Conservation (phyloP, 2,329 filamentous ascomycete genomes). For the Cladosporium phlei region DNA sequence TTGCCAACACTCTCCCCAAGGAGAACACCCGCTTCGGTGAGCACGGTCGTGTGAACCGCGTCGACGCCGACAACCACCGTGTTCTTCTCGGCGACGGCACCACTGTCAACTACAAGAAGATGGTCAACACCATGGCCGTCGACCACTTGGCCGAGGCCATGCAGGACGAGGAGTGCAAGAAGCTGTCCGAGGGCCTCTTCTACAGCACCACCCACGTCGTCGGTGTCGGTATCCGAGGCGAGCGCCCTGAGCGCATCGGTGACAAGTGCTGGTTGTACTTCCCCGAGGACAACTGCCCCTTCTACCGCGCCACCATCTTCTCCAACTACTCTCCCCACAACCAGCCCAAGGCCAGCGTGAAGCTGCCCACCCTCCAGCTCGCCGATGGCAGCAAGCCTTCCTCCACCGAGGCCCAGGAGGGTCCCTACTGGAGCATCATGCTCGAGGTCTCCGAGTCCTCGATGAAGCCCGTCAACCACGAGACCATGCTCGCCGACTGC, state of each 20-base stretch:
- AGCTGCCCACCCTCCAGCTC: conserved; percentile 80
- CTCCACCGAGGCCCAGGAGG: conserved; percentile 69
- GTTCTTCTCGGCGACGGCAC: conserved; percentile 80
- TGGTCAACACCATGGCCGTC: conserved; percentile 94
- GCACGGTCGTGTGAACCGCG: conserved; percentile 75
- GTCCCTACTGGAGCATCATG: conserved; percentile 99
- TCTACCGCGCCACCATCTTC: conserved; percentile 99
- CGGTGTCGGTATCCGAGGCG: conserved; percentile 88
- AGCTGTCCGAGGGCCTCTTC: conserved; percentile 83
- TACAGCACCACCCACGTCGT: conserved; percentile 98
- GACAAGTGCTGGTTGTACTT: conserved; percentile 99
- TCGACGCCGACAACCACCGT: conserved; percentile 79
- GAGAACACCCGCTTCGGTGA: conserved; percentile 89
- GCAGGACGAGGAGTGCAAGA: conserved; percentile 77
- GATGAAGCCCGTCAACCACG: conserved; percentile 88
- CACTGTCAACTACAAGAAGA: conserved; percentile 83
- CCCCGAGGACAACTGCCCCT: conserved; percentile 96
- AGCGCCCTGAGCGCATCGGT: conserved; percentile 88
- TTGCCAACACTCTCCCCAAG: conserved; percentile 85
- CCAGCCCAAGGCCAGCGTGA: conserved; percentile 76
- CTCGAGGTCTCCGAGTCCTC: conserved; percentile 93
- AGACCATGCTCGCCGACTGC: conserved; percentile 79
- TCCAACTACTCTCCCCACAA: conserved; percentile 99
- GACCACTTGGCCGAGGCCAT: conserved; percentile 84
- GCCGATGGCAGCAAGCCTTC: conserved; percentile 78